phyloP scores from a whole-genome alignment of 805 yeast species.

The Suhomyces faveliae region DNA sequence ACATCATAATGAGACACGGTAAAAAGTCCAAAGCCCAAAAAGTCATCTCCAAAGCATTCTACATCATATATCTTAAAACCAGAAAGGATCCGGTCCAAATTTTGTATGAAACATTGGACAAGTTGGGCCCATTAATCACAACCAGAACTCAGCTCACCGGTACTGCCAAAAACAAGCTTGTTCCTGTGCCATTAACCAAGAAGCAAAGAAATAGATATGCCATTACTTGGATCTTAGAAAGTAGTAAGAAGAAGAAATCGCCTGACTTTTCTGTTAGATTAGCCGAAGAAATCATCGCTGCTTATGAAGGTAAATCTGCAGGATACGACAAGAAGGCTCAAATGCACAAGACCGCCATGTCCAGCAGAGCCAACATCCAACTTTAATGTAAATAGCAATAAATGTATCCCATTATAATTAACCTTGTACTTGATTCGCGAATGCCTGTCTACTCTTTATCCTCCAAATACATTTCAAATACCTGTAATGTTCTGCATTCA shows the following conservation, averaged over 20 bases:
- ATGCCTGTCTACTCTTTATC: too few species aligned
- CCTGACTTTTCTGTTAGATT: constrained; percentile 83
- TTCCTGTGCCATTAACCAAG: constrained; percentile 79
- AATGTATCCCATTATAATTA: too few species aligned
- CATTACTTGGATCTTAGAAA: constrained; percentile 86
- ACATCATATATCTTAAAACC: constrained; percentile 67
- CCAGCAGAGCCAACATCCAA: constrained; percentile 75
- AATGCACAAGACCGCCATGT: constrained; percentile 83
- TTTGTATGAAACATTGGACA: constrained; percentile 71
- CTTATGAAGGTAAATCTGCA: constrained; percentile 72
- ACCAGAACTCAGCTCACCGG: constrained; percentile 78
- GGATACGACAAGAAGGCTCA: constrained; percentile 81
- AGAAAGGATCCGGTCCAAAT: constrained; percentile 79
- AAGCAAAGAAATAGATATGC: constrained; percentile 87
- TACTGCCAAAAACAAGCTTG: constrained; percentile 75
- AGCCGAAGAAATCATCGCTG: constrained; percentile 83
- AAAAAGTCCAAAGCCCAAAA: constrained; percentile 78
- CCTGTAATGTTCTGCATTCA: too few species aligned
- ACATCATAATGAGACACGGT: constrained; percentile 91
- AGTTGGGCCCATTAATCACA: constrained; percentile 79
- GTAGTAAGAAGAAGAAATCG: constrained; percentile 74
- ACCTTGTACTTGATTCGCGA: too few species aligned
- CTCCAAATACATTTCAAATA: too few species aligned
- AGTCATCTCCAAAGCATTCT: constrained; percentile 71
- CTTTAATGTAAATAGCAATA: constrained; percentile 7